A percentile compares a stretch with the other conserved stretches of the same genome.
These are phyloP conservation scores for Penicillium sp. DNA, from an alignment of 2,329 filamentous ascomycete genomes.

Conservation along the genomic window DNA sequence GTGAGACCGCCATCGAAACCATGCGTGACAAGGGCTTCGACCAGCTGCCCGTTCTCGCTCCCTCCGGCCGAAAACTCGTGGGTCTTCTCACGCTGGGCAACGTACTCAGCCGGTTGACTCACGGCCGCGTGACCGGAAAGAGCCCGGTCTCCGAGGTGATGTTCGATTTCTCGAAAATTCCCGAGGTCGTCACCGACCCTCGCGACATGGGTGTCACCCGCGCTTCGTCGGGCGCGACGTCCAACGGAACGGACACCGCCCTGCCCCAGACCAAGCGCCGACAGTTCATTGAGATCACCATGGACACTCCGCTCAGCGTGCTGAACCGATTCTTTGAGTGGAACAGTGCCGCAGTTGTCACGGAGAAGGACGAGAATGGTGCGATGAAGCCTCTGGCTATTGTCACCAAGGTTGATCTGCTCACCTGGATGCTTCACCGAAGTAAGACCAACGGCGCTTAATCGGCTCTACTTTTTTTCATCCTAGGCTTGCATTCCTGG, in stretches of 20 bases:
- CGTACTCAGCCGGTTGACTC: slow-evolving; percentile 83
- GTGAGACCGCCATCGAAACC: slow-evolving; percentile 87
- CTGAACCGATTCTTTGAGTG: slow-evolving; percentile 95
- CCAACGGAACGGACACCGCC: neutral
- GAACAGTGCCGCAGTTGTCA: slow-evolving; percentile 95
- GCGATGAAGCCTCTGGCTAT: slow-evolving; percentile 78
- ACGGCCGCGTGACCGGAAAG: slow-evolving; percentile 71
- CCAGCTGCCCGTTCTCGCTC: slow-evolving; percentile 83
- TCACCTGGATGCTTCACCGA: slow-evolving; percentile 84
- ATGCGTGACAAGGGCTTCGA: slow-evolving; percentile 99
- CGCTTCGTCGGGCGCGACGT: slow-evolving; percentile 15
- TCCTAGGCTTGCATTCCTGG: slow-evolving; percentile 13
- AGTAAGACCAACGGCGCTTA: slow-evolving; percentile 31
- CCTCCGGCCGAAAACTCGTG: slow-evolving; percentile 70
- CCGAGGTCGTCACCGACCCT: slow-evolving; percentile 88
- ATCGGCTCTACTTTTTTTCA: neutral
- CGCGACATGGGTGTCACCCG: slow-evolving; percentile 56
- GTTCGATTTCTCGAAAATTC: slow-evolving; percentile 89
- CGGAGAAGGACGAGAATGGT: slow-evolving; percentile 64
- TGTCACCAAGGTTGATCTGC: slow-evolving; percentile 92
- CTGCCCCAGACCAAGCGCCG: slow-evolving; percentile 50
- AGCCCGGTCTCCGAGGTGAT: slow-evolving; percentile 83
- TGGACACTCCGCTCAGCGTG: slow-evolving; percentile 78
- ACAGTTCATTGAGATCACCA: slow-evolving; percentile 90
- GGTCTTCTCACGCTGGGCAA: slow-evolving; percentile 95